Percentiles rank a stretch among this genome's conserved stretches.
phyloP scores from a whole-genome alignment of 2,329 filamentous ascomycete genomes.

The Leptographium wingfieldii region DNA sequence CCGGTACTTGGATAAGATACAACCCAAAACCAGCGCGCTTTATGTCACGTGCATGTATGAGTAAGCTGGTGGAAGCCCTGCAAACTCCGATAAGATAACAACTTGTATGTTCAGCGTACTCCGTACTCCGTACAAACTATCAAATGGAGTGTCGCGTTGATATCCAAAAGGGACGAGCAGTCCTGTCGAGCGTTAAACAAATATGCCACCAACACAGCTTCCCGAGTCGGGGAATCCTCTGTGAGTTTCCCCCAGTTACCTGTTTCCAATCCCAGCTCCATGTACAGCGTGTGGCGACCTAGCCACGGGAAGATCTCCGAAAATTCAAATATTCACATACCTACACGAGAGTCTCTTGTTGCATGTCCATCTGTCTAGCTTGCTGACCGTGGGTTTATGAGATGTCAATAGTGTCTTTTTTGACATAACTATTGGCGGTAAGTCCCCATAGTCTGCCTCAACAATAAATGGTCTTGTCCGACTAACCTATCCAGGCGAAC shows the following conservation, averaged over 20 bases:
- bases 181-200: neutral
- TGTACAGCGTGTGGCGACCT: too few relatives aligned
- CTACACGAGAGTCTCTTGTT: neutral
- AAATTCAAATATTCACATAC: neutral
- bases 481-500: slow-evolving; percentile 49
- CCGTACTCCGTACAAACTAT: too few relatives aligned
- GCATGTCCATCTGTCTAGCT: too few relatives aligned
- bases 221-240: slow-evolving; percentile 34
- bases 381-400: slow-evolving; percentile 17
- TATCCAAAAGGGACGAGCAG: neutral
- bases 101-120: too few relatives aligned
- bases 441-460: slow-evolving; percentile 14
- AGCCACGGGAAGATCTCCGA: neutral
- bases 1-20: too few relatives aligned
- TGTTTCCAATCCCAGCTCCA: neutral
- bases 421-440: slow-evolving; percentile 56
- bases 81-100: too few relatives aligned
- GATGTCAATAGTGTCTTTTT: slow-evolving; percentile 18
- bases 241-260: slow-evolving; percentile 20
- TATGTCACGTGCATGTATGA: too few relatives aligned
- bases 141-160: neutral
- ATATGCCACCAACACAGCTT: slow-evolving; percentile 31
- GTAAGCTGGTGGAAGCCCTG: too few relatives aligned
- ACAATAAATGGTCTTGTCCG: neutral
- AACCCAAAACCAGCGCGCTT: too few relatives aligned